Evolutionary conservation across 2,329 filamentous ascomycete genomes (phyloP).

Genomic region (Fusarium subtropicale): DNA sequence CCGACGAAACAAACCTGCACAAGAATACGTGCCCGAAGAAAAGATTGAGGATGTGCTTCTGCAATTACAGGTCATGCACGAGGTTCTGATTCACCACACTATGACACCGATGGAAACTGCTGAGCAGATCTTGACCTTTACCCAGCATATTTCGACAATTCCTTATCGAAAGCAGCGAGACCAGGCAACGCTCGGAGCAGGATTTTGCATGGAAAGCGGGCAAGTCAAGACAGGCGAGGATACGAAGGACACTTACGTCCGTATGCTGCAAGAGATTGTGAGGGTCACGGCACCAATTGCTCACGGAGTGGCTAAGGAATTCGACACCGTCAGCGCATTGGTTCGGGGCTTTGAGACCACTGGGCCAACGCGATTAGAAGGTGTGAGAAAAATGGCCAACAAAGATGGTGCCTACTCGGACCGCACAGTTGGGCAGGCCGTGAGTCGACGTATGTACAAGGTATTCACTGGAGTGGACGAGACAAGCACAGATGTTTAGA

Average conservation of each 20-base stretch:
- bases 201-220: slow-evolving; percentile 83
- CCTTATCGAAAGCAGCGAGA: slow-evolving; percentile 73
- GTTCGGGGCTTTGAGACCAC: slow-evolving; percentile 67
- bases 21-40: slow-evolving; percentile 72
- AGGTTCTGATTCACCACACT: slow-evolving; percentile 77
- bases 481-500: slow-evolving; percentile 63
- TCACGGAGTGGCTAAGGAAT: slow-evolving; percentile 73
- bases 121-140: slow-evolving; percentile 78
- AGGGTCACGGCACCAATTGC: slow-evolving; percentile 79
- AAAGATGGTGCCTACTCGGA: slow-evolving; percentile 68
- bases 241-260: slow-evolving; percentile 73
- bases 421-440: slow-evolving; percentile 65
- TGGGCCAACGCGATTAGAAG: slow-evolving; percentile 72
- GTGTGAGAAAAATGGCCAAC: slow-evolving; percentile 68
- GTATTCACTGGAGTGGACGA: slow-evolving; percentile 70
- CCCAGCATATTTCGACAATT: slow-evolving; percentile 81
- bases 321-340: slow-evolving; percentile 67
- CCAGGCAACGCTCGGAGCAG: slow-evolving; percentile 62
- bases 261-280: slow-evolving; percentile 80
- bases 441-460: slow-evolving; percentile 69
- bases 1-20: slow-evolving; percentile 54
- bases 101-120: slow-evolving; percentile 70
- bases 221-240: slow-evolving; percentile 79
- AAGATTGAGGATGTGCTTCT: slow-evolving; percentile 77
- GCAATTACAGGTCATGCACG: slow-evolving; percentile 74